Evolutionary conservation across 768 basidiomycete species (phyloP).

Genomic region (Brasilioporus rufonigricans): DNA sequence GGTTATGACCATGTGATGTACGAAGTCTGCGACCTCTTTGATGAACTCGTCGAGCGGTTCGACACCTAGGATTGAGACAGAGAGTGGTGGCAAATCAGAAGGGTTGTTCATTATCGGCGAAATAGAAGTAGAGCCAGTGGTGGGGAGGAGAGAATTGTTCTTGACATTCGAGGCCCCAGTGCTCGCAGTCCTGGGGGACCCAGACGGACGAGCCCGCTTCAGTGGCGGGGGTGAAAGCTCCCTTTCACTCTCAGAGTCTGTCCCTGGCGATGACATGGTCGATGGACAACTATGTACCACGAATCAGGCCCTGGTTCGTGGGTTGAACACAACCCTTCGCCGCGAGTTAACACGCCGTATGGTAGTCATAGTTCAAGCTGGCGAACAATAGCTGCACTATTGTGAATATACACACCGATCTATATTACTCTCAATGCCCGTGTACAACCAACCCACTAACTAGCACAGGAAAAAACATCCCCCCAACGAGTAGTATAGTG

Average conservation of each 20-base stretch:
- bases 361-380: background rate
- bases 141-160: conserved; percentile 9
- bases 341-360: conserved; percentile 1
- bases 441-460: conserved; percentile 63
- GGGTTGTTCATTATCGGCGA: conserved; percentile 26
- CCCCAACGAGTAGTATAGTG: conserved; percentile 53
- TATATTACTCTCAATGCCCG: conserved; percentile 37
- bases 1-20: conserved; percentile 66
- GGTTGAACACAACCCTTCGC: background rate
- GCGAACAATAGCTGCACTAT: background rate
- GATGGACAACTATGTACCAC: conserved; percentile 8
- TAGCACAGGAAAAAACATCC: conserved; percentile 70
- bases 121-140: conserved; percentile 8
- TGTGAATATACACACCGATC: background rate
- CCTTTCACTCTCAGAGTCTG: conserved; percentile 29
- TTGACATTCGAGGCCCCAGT: conserved; percentile 25
- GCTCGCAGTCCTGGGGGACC: conserved; percentile 24
- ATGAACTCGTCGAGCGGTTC: conserved; percentile 95
- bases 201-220: conserved; percentile 39
- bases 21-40: conserved; percentile 85
- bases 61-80: conserved; percentile 79
- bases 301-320: background rate
- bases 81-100: conserved; percentile 55
- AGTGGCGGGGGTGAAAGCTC: conserved; percentile 29
- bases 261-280: conserved; percentile 28